Evolutionary conservation across 306 rosid genomes (phyloP).

Genomic region (Adenanthera pavonina): DNA sequence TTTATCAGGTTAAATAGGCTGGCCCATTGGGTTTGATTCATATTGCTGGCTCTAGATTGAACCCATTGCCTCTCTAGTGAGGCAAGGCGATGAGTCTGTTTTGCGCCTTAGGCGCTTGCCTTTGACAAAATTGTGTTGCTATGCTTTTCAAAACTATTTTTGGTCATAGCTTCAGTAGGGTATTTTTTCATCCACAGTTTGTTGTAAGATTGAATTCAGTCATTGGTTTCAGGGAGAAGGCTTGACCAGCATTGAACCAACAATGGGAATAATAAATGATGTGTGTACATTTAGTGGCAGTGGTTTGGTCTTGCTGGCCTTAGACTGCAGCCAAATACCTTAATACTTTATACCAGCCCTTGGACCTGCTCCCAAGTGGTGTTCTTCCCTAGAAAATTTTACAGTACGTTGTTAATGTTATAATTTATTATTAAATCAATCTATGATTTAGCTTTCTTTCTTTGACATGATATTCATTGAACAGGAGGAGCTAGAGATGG

Average conservation of each 20-base stretch:
- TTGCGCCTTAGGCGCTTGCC: too few relatives aligned
- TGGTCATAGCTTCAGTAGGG: constrained; percentile 18
- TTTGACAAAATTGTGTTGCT: neutral
- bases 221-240: constrained; percentile 78
- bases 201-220: constrained; percentile 25
- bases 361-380: constrained; percentile 99
- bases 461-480: constrained; percentile 38
- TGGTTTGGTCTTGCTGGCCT: constrained; percentile 89
- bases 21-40: too few relatives aligned
- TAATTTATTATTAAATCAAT: constrained; percentile 31
- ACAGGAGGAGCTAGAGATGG: constrained; percentile 91
- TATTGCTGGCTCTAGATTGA: too few relatives aligned
- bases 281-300: constrained; percentile 79
- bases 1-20: too few relatives aligned
- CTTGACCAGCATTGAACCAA: constrained; percentile 93
- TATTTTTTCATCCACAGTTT: neutral
- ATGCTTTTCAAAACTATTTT: constrained; percentile 18
- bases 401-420: constrained; percentile 62
- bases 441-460: constrained; percentile 13
- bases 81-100: too few relatives aligned
- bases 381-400: constrained; percentile 79
- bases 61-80: too few relatives aligned
- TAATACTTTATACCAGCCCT: constrained; percentile 88
- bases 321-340: constrained; percentile 86
- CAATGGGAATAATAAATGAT: constrained; percentile 79